These are phyloP conservation scores for Aspergillus terreus DNA, from an alignment of 2,329 filamentous ascomycete species.

Conservation along the genomic window DNA sequence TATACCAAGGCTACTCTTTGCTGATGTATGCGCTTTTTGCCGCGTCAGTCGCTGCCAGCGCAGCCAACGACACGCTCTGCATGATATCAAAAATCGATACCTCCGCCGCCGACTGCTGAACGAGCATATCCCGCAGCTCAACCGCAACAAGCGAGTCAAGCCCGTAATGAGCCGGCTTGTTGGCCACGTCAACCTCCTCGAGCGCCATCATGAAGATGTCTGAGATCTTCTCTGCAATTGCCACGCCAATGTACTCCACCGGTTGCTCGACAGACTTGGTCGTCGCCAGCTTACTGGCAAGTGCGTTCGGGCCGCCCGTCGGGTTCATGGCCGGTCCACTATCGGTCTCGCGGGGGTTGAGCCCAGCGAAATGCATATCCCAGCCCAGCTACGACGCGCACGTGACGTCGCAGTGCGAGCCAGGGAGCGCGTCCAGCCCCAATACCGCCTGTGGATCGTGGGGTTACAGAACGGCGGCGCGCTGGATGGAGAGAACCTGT, in stretches of 20 bases:
- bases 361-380: no score
- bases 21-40: not conserved
- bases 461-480: no score
- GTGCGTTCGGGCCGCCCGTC: no score
- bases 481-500: no score
- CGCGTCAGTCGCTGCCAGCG: not conserved
- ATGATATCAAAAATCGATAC: not conserved
- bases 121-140: not conserved
- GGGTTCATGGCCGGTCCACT: no score
- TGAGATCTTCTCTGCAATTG: not conserved
- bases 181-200: not conserved
- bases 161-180: not conserved
- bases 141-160: not conserved
- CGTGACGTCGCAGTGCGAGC: no score
- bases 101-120: not conserved
- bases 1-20: not conserved
- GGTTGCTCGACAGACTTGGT: no score
- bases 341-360: no score
- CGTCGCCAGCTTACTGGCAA: not conserved
- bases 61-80: not conserved
- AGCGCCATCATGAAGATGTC: not conserved
- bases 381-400: no score
- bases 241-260: not conserved
- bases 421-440: no score
- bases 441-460: no score